Base-by-base conservation (phyloP, 78 protist species). In the Emiliania huxleyi region DNA sequence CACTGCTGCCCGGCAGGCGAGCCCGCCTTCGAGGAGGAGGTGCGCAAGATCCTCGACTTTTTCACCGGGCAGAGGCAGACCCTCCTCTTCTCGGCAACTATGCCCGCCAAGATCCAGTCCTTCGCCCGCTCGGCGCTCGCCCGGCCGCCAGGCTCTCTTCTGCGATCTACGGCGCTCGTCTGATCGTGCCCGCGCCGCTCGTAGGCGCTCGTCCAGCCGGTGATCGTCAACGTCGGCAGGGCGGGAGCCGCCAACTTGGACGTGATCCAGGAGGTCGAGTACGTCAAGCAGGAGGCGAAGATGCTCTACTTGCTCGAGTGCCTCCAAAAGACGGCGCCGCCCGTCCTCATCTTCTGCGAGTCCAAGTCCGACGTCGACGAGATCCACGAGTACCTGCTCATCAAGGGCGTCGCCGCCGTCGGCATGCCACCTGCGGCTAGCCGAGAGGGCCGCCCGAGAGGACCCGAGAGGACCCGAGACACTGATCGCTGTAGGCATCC, bases 321-420 rank as follows among this genome's bases (percentile, higher is more conserved):
- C 94, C 97, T 99, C 93, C 98, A 98, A 92, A 99, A 98, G 93
- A 98, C 99, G 0, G 92, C 99, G 6, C 99, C 99, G n/a, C 99
- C 99, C 21, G 97, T 96, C 91, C 94, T 98, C 55, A 96, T 99
- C 45, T 99, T 99, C 88, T 87, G 98, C 77, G 98, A 97, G 91
- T 95, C 96, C 52, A 98, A 97, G 94, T 43, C 48, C 52, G 99
- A 98, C 79, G 99, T 98, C 45, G 99, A 99, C 94, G 98, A 96
- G 69, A 97, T 99, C 46, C 97, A 97, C 94, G 99, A 98, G 96
- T 98, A 99, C 93, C 92, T 99, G 29, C 90, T 98, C 87, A 92
- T 98, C 87, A 98, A 98, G 85, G 98, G 98, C 46, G 96, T 94
- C 37, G 97, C 75, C 37, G 93, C 95, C 2, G 92, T 52, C 8